Evolutionary conservation across 1,139 yeast genomes (phyloP), one percentile per base, ranked within the genome.

Genomic region (Saccharomyces hybrid): DNA sequence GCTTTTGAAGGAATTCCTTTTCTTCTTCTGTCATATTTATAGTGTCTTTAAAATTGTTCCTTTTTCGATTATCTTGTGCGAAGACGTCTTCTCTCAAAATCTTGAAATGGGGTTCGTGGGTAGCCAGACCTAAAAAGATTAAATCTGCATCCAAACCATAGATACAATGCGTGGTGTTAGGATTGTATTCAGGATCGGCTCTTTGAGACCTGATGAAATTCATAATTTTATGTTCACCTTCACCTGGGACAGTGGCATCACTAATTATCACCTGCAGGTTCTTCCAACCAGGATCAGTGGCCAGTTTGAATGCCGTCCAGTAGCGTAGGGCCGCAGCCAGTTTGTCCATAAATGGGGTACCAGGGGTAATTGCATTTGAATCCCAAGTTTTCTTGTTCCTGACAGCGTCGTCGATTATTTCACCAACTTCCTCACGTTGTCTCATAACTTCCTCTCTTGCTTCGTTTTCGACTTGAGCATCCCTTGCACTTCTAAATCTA

Each of bases 201-300:
- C 96, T 81, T 72, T 88, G 89, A 52, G 85, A 79, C 64, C 99
- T 82, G 62, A 95, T 88, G 67, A 86, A 90, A 62, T 87, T 88
- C 99, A 93, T 95, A 64, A 93, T 86, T 70, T 93, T 93, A 75
- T 93, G 99, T 73, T 93, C 99, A 67, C 99, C 99, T 76, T 93
- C 99, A 57, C 99, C 99, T 0, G 99, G 99, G 11, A 91, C 98
- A 32, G 95, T 93, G 51, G 96, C 97, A 63, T 95, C 99, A 67
- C 96, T 87, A 51, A 93, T 82, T 42, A 93, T 82, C 29, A 93
- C 85, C 64, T 88, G 91, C 49, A 93, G 75, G 53, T 83, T 78
- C 49, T 85, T 86, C 99, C 99, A 93, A 49, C 90, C 90, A 1
- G 96, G 86, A 69, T 93, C 99, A 44, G 81, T 82, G 3, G 90